phyloP scores from a whole-genome alignment of 768 basidiomycete genomes.

The Pulveroboletus frians region DNA sequence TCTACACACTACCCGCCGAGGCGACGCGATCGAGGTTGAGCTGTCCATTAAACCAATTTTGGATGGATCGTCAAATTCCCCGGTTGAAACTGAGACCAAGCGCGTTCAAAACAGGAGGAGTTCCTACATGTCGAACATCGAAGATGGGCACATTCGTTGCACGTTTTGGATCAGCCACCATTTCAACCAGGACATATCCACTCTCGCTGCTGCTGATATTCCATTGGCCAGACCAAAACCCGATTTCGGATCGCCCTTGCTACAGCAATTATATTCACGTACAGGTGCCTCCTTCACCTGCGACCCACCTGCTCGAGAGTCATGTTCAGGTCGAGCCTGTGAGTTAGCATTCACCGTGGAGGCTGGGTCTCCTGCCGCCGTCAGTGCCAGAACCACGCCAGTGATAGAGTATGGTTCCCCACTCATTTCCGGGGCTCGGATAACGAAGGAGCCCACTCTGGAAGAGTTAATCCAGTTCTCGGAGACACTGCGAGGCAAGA shows the following conservation, averaged over 20 bases:
- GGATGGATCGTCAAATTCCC: slow-evolving; percentile 24
- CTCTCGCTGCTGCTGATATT: slow-evolving; percentile 8
- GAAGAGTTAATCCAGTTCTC: slow-evolving; percentile 75
- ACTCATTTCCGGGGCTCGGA: slow-evolving; percentile 44
- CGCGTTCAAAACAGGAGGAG: slow-evolving; percentile 22
- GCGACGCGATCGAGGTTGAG: slow-evolving; percentile 85
- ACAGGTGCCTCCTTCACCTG: slow-evolving; percentile 43
- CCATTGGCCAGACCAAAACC: slow-evolving; percentile 30
- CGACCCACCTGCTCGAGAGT: slow-evolving; percentile 40
- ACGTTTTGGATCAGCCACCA: slow-evolving; percentile 54
- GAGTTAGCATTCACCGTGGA: slow-evolving; percentile 63
- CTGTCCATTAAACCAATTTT: slow-evolving; percentile 47
- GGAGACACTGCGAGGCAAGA: slow-evolving; percentile 77
- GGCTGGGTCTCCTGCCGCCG: slow-evolving; percentile 46
- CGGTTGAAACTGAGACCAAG: slow-evolving; percentile 20
- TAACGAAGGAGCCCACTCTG: slow-evolving; percentile 69
- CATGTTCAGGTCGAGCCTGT: slow-evolving; percentile 49
- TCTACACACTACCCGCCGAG: slow-evolving; percentile 56
- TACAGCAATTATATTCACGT: slow-evolving; percentile 57
- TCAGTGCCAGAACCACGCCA: slow-evolving; percentile 36
- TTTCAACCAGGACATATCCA: slow-evolving; percentile 24
- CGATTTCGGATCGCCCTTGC: slow-evolving; percentile 46
- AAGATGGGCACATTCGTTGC: slow-evolving; percentile 45
- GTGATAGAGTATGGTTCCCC: slow-evolving; percentile 45
- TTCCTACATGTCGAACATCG: slow-evolving; percentile 21